Base-by-base conservation (phyloP, 2,329 filamentous ascomycete genomes). In the Fusarium keratoplasticum region DNA sequence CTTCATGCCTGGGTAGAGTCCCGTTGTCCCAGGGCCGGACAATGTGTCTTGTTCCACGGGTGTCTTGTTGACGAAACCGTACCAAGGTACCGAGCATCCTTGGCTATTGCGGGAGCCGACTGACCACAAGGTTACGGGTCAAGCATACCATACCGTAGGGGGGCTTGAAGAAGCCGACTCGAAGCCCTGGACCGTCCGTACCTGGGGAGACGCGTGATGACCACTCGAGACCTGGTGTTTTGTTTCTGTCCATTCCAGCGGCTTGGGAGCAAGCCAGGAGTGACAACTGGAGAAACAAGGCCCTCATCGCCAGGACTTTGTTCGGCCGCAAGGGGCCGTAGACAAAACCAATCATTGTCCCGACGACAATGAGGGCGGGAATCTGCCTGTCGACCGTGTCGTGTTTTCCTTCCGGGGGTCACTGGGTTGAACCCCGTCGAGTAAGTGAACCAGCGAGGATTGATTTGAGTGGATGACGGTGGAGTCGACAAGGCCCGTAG, bases 221-320 rank as follows among this genome's bases (percentile, higher is more conserved):
- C 69, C 69, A 74, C 69, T 50, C 29, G 36, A 61, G 47, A 64
- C 55, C 70, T 61, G 58, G 59, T 68, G 62, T 59, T 69, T 62
- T 71, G 67, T 59, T 74, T 71, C 50, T 52, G 44, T 33, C 29
- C 71, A 69, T 72, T 72, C 61, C 68, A 69, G 61, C 55, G 58
- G 38, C 25, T 22, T 61, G 61, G 57, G 38, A 27, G 61, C 61
- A 42, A 54, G 64, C 52, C 42, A 38, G 50, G 25, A 35, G 27
- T 58, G 50, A 42, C 67, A 50, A 47, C 31, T 47, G 55, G 42
- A 69, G 61, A 66, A 38, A 36, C 27, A 61, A 58, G 54, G 22
- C 47, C 50, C 20, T 72, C 36, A 55, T 35, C 71, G 50, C 67
- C 58, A 61, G 55, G 62, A 36, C 40, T 44, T 61, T 58, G 60